Evolutionary conservation across 768 basidiomycete species (phyloP).

Genomic region (Cystoderma amianthinum): DNA sequence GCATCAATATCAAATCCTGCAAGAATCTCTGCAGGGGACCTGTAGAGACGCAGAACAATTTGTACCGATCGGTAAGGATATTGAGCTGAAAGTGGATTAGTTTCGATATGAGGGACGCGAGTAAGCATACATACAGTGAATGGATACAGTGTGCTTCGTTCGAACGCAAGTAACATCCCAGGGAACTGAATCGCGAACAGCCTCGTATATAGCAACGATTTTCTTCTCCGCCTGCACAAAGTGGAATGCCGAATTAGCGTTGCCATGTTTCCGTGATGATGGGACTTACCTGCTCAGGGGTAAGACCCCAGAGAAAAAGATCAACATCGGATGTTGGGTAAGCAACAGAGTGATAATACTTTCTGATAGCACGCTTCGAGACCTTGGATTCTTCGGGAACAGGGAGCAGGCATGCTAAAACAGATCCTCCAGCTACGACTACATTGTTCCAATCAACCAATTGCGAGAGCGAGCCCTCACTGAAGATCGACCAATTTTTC

Average conservation of each 20-base stretch:
- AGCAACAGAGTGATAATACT: conserved; percentile 45
- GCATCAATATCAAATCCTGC: conserved; percentile 66
- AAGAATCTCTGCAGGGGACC: conserved; percentile 56
- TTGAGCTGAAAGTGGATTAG: conserved; percentile 31
- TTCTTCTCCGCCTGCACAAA: conserved; percentile 47
- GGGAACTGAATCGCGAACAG: conserved; percentile 57
- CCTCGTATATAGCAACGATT: conserved; percentile 52
- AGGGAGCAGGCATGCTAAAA: conserved; percentile 50
- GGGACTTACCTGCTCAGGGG: conserved; percentile 37
- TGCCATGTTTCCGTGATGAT: too few species aligned
- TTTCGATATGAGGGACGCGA: not conserved
- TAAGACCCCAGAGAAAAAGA: conserved; percentile 55
- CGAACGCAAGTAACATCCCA: conserved; percentile 66
- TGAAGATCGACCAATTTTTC: conserved; percentile 59
- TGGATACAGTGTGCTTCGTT: conserved; percentile 59
- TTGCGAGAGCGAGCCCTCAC: conserved; percentile 54
- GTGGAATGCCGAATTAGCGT: too few species aligned
- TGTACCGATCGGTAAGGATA: conserved; percentile 65
- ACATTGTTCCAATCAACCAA: conserved; percentile 58
- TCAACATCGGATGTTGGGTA: conserved; percentile 62
- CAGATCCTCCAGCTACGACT: conserved; percentile 53
- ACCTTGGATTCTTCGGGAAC: conserved; percentile 38
- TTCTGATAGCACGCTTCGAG: conserved; percentile 50
- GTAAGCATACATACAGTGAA: conserved; percentile 42
- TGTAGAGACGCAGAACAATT: conserved; percentile 58